Evolutionary conservation across 306 rosid species (phyloP).

Genomic region (Crotalaria pallida): DNA sequence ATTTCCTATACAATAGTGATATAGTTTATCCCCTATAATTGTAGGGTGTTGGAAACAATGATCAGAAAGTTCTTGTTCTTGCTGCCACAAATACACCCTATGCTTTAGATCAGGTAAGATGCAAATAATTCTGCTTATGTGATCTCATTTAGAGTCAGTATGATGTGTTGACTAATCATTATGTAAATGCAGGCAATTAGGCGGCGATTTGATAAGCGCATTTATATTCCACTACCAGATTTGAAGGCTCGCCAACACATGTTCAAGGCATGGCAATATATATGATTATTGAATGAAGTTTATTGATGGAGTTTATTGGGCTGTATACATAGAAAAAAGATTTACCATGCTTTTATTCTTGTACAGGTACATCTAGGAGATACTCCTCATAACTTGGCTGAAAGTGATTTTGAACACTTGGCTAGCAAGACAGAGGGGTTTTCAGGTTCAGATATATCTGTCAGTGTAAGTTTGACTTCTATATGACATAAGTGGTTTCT

Average conservation of each 20-base stretch:
- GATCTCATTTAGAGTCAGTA: background rate
- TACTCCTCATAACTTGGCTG: conserved; percentile 89
- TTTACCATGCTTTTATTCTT: conserved; percentile 5
- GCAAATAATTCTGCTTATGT: background rate
- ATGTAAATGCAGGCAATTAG: conserved; percentile 77
- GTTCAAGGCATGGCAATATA: conserved; percentile 65
- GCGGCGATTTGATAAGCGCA: conserved; percentile 97
- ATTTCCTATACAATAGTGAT: background rate
- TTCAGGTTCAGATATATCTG: conserved; percentile 94
- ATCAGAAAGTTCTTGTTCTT: conserved; percentile 96
- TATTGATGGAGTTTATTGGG: conserved; percentile 16
- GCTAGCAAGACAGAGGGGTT: conserved; percentile 86
- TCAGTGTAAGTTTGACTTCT: conserved; percentile 66
- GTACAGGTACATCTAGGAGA: conserved; percentile 98
- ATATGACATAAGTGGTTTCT: conserved; percentile 10
- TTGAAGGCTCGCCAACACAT: conserved; percentile 94
- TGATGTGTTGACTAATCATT: conserved; percentile 26
- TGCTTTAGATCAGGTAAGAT: conserved; percentile 87
- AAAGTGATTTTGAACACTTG: conserved; percentile 81
- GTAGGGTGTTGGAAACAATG: conserved; percentile 94
- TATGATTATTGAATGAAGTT: conserved; percentile 18
- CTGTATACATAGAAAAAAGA: conserved; percentile 1
- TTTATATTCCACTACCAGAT: conserved; percentile 98
- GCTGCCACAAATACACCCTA: conserved; percentile 99
- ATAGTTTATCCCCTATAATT: conserved; percentile 17